phyloP scores from a whole-genome alignment of 176 grass and related monocot species.

The Oryza meridionalis region DNA sequence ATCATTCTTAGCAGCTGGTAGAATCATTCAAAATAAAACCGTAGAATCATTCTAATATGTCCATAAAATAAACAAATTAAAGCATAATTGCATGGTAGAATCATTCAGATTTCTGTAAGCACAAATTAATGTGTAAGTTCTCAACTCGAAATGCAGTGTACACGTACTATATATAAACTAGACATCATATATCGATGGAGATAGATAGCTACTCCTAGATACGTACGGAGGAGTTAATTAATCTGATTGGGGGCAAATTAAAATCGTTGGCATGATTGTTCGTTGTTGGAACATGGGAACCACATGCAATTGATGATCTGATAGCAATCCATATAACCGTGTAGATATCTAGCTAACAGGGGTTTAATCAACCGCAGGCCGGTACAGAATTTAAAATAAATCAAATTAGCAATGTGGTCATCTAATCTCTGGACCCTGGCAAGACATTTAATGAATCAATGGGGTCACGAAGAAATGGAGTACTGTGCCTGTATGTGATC shows the following conservation, averaged over 20 bases:
- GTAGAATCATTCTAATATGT: constrained; percentile 1
- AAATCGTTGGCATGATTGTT: neutral
- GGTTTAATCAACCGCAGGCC: neutral
- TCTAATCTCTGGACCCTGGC: neutral
- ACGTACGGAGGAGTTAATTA: neutral
- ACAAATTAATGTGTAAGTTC: neutral
- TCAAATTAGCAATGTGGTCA: neutral
- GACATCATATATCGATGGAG: neutral
- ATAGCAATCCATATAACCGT: neutral
- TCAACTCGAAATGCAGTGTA: neutral
- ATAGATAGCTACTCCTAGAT: neutral
- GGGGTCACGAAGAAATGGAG: neutral
- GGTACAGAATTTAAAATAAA: neutral
- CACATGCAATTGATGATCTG: neutral
- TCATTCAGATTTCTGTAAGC: neutral
- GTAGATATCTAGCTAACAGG: neutral
- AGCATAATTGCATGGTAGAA: neutral
- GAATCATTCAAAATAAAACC: too few relatives aligned
- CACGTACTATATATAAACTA: neutral
- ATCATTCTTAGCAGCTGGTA: neutral
- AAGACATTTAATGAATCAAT: neutral
- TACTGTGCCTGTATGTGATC: neutral
- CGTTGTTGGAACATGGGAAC: neutral
- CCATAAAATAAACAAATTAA: neutral
- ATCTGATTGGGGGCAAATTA: neutral